Base-by-base conservation (phyloP, 805 yeast genomes). In the Metschnikowia picachoensis region DNA sequence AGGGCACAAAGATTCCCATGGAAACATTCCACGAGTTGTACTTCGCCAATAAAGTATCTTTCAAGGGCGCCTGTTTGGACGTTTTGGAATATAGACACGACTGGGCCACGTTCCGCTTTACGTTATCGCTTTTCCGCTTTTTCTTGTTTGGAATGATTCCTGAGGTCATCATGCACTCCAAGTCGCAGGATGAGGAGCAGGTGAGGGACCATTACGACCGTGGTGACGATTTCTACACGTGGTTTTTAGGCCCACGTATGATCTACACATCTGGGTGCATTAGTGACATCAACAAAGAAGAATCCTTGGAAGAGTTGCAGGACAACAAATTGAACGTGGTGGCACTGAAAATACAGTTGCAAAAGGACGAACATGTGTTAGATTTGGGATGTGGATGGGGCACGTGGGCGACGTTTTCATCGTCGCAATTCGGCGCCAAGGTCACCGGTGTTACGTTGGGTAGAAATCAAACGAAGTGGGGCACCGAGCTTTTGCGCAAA, bases 311-410 rank as follows among this genome's bases (percentile, higher is more conserved):
- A 67, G 73, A 82, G 62, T 61, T 90, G 62, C 97, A 90, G 74
- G 97, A 89, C 72, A 89, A 89, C 76, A 89, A 90, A 71, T 76
- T 89, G 65, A 84, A 87, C 61, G 71, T 85, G 60, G 95, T 89
- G 44, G 90, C 95, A 64, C 95, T 87, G 68, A 89, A 89, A 73
- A 83, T 88, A 53, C 86, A 78, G 49, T 74, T 89, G 58, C 62
- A 82, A 60, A 59, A 78, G 55, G 94, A 88, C 58, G 96, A 89
- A 55, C 72, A 72, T 50, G 73, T 88, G 65, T 80, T 89, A 50
- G 97, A 89, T 62, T 71, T 89, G 48, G 97, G 97, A 52, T 89
- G 96, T 69, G 97, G 97, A 58, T 89, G 97, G 97, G 97, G 97
- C 63, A 86, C 97, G 42, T 76, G 91, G 62, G 89, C 95, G 39